phyloP scores from a whole-genome alignment of 2,329 filamentous ascomycete genomes.

The Podosphaera leucotricha region DNA sequence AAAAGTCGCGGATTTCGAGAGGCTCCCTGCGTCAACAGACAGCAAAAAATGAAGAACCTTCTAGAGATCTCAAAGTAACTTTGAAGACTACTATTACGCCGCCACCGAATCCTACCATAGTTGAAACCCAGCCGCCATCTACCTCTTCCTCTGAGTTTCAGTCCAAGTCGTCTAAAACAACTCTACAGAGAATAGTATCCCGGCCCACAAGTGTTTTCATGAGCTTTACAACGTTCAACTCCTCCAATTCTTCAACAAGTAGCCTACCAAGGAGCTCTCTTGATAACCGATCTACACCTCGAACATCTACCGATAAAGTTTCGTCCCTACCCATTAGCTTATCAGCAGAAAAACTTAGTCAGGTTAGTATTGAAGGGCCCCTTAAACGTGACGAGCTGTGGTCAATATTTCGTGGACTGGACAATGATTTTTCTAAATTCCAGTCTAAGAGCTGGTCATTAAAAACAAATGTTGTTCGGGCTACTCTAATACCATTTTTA shows the following conservation, averaged over 20 bases:
- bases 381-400: constrained; percentile 47
- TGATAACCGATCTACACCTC: constrained; percentile 21
- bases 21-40: constrained; percentile 18
- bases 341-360: constrained; percentile 17
- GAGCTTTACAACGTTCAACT: constrained; percentile 11
- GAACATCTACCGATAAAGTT: constrained; percentile 22
- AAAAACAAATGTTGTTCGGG: constrained; percentile 44
- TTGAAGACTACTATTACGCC: neutral
- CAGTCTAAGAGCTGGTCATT: constrained; percentile 42
- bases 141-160: neutral
- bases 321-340: constrained; percentile 18
- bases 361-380: constrained; percentile 11
- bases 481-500: constrained; percentile 40
- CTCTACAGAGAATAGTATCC: constrained; percentile 11
- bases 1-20: constrained; percentile 24
- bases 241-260: constrained; percentile 15
- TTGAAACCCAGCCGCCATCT: neutral
- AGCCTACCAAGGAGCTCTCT: constrained; percentile 21
- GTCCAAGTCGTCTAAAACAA: constrained; percentile 1
- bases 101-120: neutral
- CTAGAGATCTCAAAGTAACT: neutral
- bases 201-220: constrained; percentile 13
- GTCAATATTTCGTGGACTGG: constrained; percentile 41
- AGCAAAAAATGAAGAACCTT: constrained; percentile 4
- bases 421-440: constrained; percentile 46